These are phyloP conservation scores for Termitomyces heimii DNA, from an alignment of 768 basidiomycete genomes.

Conservation along the genomic window DNA sequence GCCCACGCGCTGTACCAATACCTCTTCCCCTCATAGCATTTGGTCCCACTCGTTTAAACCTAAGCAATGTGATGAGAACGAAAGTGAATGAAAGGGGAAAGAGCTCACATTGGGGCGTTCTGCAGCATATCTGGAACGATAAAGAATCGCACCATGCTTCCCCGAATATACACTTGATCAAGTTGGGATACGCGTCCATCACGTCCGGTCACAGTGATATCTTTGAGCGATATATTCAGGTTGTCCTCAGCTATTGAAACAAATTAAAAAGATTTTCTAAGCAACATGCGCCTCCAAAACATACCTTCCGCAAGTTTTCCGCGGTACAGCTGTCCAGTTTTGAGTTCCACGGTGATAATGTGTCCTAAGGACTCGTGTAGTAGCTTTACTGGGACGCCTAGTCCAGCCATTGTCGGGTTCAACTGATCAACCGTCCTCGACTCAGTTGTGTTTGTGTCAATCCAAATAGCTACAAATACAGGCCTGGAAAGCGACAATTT, in stretches of 20 bases:
- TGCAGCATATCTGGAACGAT: constrained; percentile 99
- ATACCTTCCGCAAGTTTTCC: constrained; percentile 96
- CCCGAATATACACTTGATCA: constrained; percentile 98
- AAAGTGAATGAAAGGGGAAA: neutral
- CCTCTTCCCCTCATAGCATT: constrained; percentile 98
- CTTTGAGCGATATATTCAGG: constrained; percentile 91
- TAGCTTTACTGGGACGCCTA: constrained; percentile 95
- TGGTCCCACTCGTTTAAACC: constrained; percentile 98
- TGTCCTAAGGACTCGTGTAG: constrained; percentile 96
- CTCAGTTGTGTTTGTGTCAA: constrained; percentile 4
- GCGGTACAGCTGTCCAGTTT: constrained; percentile 94
- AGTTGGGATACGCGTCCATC: constrained; percentile 98
- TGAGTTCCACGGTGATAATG: constrained; percentile 95
- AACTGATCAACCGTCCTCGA: constrained; percentile 5
- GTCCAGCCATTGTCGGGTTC: constrained; percentile 48
- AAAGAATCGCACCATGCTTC: constrained; percentile 97
- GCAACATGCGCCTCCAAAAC: constrained; percentile 16
- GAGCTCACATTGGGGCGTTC: constrained; percentile 93
- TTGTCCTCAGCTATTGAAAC: constrained; percentile 87
- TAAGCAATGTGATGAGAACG: constrained; percentile 25
- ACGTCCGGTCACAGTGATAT: constrained; percentile 95
- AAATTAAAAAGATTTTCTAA: constrained; percentile 4
- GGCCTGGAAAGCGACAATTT: neutral
- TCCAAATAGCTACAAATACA: constrained; percentile 17
- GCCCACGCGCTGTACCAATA: constrained; percentile 98